Evolutionary conservation across 2,329 filamentous ascomycete genomes (phyloP).

Genomic region (Fusarium redolens): DNA sequence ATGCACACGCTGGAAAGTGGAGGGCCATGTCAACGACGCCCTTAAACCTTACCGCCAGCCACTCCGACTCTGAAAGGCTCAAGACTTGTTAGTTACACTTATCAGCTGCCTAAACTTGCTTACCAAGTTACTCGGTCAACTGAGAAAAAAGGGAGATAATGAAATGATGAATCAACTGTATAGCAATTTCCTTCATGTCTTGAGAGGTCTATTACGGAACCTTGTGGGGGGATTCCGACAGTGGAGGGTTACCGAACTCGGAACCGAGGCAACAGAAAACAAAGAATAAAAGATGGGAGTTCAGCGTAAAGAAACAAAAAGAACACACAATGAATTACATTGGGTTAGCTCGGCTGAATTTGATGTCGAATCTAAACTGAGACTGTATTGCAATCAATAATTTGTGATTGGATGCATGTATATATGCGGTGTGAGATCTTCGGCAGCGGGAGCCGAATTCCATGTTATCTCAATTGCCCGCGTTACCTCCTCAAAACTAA

Average conservation of each 20-base stretch:
- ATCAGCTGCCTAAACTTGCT: neutral
- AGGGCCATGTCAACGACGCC: constrained; percentile 3
- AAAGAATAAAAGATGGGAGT: neutral
- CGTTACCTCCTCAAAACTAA: neutral
- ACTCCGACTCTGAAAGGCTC: neutral
- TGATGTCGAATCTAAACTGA: neutral
- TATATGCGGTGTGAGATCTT: neutral
- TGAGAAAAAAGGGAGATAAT: no score
- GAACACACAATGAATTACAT: neutral
- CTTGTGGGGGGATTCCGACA: neutral
- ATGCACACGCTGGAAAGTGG: constrained; percentile 27
- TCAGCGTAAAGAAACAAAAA: neutral
- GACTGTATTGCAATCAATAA: neutral
- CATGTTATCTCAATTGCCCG: constrained; percentile 9
- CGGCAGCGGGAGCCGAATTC: constrained; percentile 5
- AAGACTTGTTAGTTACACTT: neutral
- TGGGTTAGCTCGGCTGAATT: neutral
- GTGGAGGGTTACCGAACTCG: constrained; percentile 5
- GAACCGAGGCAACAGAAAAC: neutral
- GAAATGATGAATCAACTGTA: neutral
- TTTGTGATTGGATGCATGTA: constrained; percentile 5
- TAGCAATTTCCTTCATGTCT: neutral
- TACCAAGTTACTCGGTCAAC: no score
- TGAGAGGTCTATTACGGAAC: neutral
- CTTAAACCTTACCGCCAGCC: constrained; percentile 1